A percentile compares a stretch with the other conserved stretches of the same genome.
Evolutionary conservation across 2,329 filamentous ascomycete genomes (phyloP).

Genomic region (Raffaelea arxii): DNA sequence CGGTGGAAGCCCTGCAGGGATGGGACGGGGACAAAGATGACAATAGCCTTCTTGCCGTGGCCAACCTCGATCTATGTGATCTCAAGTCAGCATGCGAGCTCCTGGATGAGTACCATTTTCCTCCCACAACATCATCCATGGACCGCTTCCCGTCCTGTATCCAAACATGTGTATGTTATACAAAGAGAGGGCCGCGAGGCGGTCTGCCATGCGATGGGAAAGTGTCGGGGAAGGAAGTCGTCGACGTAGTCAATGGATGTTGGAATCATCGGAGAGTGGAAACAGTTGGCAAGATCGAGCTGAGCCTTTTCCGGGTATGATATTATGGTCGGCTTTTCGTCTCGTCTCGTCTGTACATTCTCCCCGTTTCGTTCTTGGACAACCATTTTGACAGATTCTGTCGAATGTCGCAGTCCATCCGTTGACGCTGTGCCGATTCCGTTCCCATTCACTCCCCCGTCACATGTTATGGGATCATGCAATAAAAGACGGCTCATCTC

Average conservation of each 20-base stretch:
- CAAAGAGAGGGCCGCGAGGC: neutral
- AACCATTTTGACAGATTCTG: too few species aligned
- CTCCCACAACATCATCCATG: constrained; percentile 38
- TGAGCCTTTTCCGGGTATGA: too few species aligned
- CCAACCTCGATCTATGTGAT: constrained; percentile 95
- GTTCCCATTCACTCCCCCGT: neutral
- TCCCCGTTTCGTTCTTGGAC: too few species aligned
- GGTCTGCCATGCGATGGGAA: too few species aligned
- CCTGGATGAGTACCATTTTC: constrained; percentile 39
- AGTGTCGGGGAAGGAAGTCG: too few species aligned
- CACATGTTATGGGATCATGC: neutral
- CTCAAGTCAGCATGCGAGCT: constrained; percentile 68
- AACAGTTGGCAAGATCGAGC: too few species aligned
- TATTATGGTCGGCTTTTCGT: too few species aligned
- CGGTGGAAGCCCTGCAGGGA: constrained; percentile 98
- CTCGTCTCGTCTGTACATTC: neutral
- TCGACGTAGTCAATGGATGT: neutral
- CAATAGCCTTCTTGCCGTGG: constrained; percentile 99
- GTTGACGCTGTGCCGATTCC: too few species aligned
- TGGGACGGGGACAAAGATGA: constrained; percentile 99
- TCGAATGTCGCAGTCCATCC: too few species aligned
- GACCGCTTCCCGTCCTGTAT: constrained; percentile 68
- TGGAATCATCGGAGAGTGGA: too few species aligned
- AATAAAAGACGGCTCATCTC: constrained; percentile 40
- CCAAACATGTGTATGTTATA: constrained; percentile 23